phyloP scores from a whole-genome alignment of 371 early-diverging fungal species.

The Saksenaea vasiformis region DNA sequence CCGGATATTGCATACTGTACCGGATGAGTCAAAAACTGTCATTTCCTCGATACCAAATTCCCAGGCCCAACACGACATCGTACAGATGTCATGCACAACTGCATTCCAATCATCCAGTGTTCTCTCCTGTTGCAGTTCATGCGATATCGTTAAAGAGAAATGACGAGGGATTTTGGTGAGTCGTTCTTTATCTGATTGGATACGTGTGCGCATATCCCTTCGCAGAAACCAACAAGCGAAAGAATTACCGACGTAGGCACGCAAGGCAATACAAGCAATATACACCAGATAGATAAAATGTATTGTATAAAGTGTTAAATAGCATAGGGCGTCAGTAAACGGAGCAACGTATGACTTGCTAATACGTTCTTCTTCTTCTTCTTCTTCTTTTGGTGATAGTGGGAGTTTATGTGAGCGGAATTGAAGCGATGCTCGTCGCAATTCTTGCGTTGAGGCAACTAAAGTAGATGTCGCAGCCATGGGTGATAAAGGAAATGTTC shows the following conservation, averaged over 20 bases:
- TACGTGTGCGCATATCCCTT: conserved; percentile 12
- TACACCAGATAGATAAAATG: conserved; percentile 31
- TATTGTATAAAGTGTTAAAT: conserved; percentile 18
- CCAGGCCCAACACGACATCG: conserved; percentile 48
- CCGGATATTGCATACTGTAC: conserved; percentile 14
- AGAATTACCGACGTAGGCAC: conserved; percentile 2
- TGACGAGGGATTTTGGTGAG: conserved; percentile 50
- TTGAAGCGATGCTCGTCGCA: neutral
- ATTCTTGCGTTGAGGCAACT: neutral
- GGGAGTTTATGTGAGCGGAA: neutral
- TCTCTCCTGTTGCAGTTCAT: conserved; percentile 33
- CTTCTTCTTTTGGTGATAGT: neutral
- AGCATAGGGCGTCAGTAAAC: conserved; percentile 12
- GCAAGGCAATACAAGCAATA: conserved; percentile 14
- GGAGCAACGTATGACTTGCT: neutral
- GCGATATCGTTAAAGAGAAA: conserved; percentile 35
- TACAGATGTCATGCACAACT: conserved; percentile 35
- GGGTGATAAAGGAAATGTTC: neutral
- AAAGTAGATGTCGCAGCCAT: conserved; percentile 1
- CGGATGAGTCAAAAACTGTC: conserved; percentile 47
- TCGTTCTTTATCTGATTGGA: conserved; percentile 29
- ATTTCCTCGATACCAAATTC: conserved; percentile 42
- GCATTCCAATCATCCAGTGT: conserved; percentile 30
- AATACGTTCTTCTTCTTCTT: neutral
- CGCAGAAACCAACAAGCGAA: neutral